phyloP scores from a whole-genome alignment of 805 yeast genomes.

The Metahyphopichia silvanorum region DNA sequence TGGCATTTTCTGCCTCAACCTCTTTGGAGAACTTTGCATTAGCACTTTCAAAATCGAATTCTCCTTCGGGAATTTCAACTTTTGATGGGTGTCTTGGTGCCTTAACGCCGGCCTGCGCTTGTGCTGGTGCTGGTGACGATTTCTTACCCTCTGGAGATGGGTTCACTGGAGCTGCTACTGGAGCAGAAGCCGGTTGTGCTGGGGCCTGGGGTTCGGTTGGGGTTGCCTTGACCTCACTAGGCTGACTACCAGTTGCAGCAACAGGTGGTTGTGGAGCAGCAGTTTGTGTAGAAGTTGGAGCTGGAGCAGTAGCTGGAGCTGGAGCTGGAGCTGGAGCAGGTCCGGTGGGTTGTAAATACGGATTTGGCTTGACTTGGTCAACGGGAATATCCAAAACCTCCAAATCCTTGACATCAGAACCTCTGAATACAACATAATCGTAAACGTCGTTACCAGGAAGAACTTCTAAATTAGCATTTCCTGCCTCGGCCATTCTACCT shows the following conservation, averaged over 20 bases:
- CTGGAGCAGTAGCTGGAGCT: conserved; percentile 5
- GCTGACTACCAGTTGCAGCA: conserved; percentile 1
- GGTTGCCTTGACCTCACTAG: conserved; percentile 2
- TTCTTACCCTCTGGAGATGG: conserved; percentile 6
- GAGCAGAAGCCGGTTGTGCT: conserved; percentile 6
- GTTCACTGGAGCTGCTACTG: conserved; percentile 4
- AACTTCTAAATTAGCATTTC: conserved; percentile 67
- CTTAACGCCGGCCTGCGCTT: conserved; percentile 6
- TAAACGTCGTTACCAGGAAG: conserved; percentile 65
- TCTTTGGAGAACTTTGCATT: conserved; percentile 70
- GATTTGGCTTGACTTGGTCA: conserved; percentile 55
- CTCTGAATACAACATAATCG: conserved; percentile 81
- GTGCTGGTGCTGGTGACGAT: conserved; percentile 6
- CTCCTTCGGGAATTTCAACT: conserved; percentile 47
- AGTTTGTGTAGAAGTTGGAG: conserved; percentile 8
- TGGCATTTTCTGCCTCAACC: conserved; percentile 31
- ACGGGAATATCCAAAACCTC: conserved; percentile 73
- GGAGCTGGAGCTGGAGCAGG: conserved; percentile 10
- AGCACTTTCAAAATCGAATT: conserved; percentile 71
- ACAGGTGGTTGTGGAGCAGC: conserved; percentile 7
- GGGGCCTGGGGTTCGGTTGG: conserved; percentile 7
- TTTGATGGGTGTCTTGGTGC: conserved; percentile 10
- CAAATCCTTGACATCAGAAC: conserved; percentile 88
- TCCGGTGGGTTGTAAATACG: not conserved
- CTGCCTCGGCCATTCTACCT: conserved; percentile 61